Base-by-base conservation (phyloP, 2,329 filamentous ascomycete genomes). In the Cordyceps javanica region DNA sequence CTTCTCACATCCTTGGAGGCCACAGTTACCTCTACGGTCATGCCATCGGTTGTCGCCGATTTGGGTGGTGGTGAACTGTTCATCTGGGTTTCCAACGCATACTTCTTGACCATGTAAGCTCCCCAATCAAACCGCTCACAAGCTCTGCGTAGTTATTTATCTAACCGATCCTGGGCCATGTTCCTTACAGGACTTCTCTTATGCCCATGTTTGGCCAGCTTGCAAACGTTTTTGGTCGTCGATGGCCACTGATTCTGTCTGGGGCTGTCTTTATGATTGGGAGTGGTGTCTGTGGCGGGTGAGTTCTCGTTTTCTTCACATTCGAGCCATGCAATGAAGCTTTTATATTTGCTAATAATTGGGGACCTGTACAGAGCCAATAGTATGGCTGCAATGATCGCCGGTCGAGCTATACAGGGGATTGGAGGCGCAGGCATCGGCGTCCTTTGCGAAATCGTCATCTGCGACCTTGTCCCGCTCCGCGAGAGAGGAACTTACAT, bases 381-480 rank as follows among this genome's bases (percentile, higher is more conserved):
- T 5, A 61, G 59, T 39, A 65, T 66, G 23, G 57, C 58, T 1
- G 72, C 76, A 55, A 66, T 85, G n/a, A 77, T 85, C 4, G 71
- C 69, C 7, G 70, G 69, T 5, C 64, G 68, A 55, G 63, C 30
- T 0, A 48, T 82, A 3, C 79, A 83, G 59, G 80, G 81, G 2
- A 46, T 66, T 16, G 65, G 64, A 0, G 60, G 44, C 34, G 60
- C 60, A 8, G 64, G 64, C 6, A 60, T 63, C 38, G 46, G 50
- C 49, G 59, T 63, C 25, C 56, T 68, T 48, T 58, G 46, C 23
- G 62, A 66, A 42, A 61, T 65, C 25, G 54, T 68, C 39, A 59
- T 67, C 19, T 76, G 71, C 51, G 80, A 82, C 59, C 63, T 82
- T 3, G 72, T 81, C 0, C 76, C 79, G 0, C 63, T 82, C 10